Percentiles rank a stretch among this genome's conserved stretches.
Evolutionary conservation across 2,329 filamentous ascomycete species (phyloP).

Genomic region (Paecilomyces niveus): DNA sequence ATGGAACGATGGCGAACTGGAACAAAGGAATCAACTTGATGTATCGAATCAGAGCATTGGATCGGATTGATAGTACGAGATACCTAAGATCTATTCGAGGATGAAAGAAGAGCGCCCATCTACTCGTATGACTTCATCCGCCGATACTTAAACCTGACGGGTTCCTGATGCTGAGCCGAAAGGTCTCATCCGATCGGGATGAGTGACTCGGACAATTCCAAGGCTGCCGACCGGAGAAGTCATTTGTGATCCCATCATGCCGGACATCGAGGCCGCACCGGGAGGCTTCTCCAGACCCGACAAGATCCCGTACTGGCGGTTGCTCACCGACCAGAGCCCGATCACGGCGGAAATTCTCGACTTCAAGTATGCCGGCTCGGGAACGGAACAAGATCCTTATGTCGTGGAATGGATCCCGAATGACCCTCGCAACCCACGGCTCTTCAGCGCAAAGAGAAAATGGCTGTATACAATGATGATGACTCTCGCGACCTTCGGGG

Average conservation of each 20-base stretch:
- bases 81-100: background rate
- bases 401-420: slow-evolving; percentile 1
- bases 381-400: slow-evolving; percentile 1
- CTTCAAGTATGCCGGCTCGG: background rate
- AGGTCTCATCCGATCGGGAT: background rate
- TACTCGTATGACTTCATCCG: background rate
- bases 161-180: background rate
- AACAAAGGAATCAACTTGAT: background rate
- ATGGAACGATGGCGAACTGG: background rate
- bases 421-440: slow-evolving; percentile 1
- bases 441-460: background rate
- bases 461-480: background rate
- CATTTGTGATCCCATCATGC: background rate
- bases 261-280: background rate
- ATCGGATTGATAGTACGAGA: background rate
- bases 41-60: background rate
- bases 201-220: background rate
- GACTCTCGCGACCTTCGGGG: background rate
- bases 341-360: background rate
- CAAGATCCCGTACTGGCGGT: background rate
- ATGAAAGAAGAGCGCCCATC: background rate
- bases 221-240: background rate
- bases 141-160: background rate
- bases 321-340: background rate
- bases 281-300: background rate